These are phyloP conservation scores for Penicillium coprophilum DNA, from an alignment of 495 filamentous ascomycete species.

Conservation along the genomic window DNA sequence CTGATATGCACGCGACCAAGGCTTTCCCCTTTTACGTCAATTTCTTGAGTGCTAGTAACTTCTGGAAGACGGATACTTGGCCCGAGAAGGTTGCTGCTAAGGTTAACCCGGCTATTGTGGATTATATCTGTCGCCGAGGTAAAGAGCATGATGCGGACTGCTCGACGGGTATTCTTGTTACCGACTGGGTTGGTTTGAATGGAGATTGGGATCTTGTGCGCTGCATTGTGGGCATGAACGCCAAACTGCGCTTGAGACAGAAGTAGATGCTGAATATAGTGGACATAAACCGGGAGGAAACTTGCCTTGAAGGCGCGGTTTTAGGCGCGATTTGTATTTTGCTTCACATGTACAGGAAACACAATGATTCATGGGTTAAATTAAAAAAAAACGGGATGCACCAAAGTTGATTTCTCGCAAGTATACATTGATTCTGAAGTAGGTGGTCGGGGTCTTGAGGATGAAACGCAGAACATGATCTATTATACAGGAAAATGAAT, in stretches of 20 bases:
- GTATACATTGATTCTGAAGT: slow-evolving; percentile 26
- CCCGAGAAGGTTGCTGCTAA: slow-evolving; percentile 90
- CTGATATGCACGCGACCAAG: slow-evolving; percentile 32
- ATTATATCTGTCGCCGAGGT: slow-evolving; percentile 73
- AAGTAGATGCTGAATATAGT: slow-evolving; percentile 13
- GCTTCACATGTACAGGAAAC: neutral
- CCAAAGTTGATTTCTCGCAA: slow-evolving; percentile 12
- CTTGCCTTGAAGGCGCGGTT: neutral
- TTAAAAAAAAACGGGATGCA: slow-evolving; percentile 2
- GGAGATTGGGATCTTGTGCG: slow-evolving; percentile 94
- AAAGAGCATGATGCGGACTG: slow-evolving; percentile 64
- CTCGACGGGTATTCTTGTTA: slow-evolving; percentile 87
- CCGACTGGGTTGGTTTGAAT: slow-evolving; percentile 85
- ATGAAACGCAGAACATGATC: slow-evolving; percentile 26
- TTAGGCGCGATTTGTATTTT: neutral
- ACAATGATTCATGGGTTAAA: slow-evolving; percentile 3
- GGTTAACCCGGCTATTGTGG: slow-evolving; percentile 84
- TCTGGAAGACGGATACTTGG: slow-evolving; percentile 90
- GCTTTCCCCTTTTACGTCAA: slow-evolving; percentile 79
- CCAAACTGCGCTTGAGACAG: slow-evolving; percentile 59
- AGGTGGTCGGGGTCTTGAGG: slow-evolving; percentile 19
- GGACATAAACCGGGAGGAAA: neutral
- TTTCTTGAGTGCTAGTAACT: slow-evolving; percentile 87
- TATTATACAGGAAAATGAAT: slow-evolving; percentile 43
- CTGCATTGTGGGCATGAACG: slow-evolving; percentile 90